Conservation (phyloP, 1,284 basidiomycete genomes). For the Apiotrichum porosum region DNA sequence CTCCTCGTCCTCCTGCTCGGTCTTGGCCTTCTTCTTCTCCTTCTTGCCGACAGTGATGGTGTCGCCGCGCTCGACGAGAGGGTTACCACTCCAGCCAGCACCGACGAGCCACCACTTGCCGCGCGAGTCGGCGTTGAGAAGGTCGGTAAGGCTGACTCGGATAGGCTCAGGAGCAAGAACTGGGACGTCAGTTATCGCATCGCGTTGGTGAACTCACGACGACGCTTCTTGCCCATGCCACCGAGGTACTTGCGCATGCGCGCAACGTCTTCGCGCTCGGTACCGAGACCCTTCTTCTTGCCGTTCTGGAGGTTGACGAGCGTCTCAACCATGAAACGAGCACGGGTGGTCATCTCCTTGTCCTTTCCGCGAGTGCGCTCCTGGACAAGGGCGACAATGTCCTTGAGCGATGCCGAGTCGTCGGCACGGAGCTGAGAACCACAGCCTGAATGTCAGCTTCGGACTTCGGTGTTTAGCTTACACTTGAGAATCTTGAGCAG, state of each 20-base stretch:
- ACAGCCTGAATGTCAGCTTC: slow-evolving; percentile 56
- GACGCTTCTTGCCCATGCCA: slow-evolving; percentile 67
- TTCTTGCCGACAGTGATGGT: neutral
- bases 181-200: slow-evolving; percentile 35
- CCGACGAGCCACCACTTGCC: slow-evolving; percentile 99
- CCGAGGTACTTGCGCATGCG: slow-evolving; percentile 78
- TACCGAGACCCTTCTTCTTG: slow-evolving; percentile 70
- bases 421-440: slow-evolving; percentile 77
- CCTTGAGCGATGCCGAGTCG: slow-evolving; percentile 54
- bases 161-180: slow-evolving; percentile 77
- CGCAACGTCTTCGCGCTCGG: slow-evolving; percentile 51
- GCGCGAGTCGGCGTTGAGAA: slow-evolving; percentile 74
- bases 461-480: slow-evolving; percentile 48
- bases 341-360: slow-evolving; percentile 58
- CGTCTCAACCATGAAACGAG: slow-evolving; percentile 89
- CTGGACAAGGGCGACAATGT: slow-evolving; percentile 62
- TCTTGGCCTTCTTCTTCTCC: slow-evolving; percentile 9
- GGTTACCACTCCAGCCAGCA: slow-evolving; percentile 91
- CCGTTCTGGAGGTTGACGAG: slow-evolving; percentile 86
- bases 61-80: slow-evolving; percentile 60
- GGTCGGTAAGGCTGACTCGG: slow-evolving; percentile 75
- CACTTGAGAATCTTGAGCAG: slow-evolving; percentile 80
- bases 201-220: slow-evolving; percentile 54
- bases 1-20: slow-evolving; percentile 49
- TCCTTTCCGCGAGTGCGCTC: slow-evolving; percentile 60